A percentile compares a stretch with the other conserved stretches of the same genome.
phyloP scores from a whole-genome alignment of 768 basidiomycete species.

The Collybia sp. region DNA sequence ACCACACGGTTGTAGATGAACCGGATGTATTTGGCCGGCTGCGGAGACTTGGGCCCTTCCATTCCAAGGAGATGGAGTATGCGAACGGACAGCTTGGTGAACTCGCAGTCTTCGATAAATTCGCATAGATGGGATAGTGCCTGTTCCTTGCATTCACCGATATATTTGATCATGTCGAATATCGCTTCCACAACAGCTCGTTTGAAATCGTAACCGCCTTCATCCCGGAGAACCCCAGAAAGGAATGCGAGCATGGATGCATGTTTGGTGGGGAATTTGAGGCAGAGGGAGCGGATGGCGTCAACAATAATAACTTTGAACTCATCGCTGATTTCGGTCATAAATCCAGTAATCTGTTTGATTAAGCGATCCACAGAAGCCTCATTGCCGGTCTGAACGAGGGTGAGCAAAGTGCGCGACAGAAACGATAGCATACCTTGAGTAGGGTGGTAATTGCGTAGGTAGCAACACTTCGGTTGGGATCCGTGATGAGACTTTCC shows the following conservation, averaged over 20 bases:
- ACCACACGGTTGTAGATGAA: conserved; percentile 99
- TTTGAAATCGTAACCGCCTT: conserved; percentile 99
- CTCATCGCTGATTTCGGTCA: conserved; percentile 99
- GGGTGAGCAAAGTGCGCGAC: conserved; percentile 1
- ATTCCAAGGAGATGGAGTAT: conserved; percentile 93
- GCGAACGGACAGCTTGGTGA: conserved; percentile 96
- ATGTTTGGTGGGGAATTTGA: conserved; percentile 98
- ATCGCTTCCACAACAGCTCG: conserved; percentile 98
- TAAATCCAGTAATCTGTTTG: conserved; percentile 98
- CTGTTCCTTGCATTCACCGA: conserved; percentile 92
- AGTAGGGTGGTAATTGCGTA: conserved; percentile 98
- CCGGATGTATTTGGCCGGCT: conserved; percentile 97
- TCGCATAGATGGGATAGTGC: conserved; percentile 98
- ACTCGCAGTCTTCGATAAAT: conserved; percentile 99
- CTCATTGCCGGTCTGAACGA: conserved; percentile 88
- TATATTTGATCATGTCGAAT: conserved; percentile 99
- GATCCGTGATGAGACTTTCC: conserved; percentile 93
- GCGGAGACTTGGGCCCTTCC: conserved; percentile 94
- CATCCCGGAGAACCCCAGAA: conserved; percentile 93
- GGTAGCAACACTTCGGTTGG: conserved; percentile 94
- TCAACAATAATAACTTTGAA: conserved; percentile 99
- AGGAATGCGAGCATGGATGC: conserved; percentile 96
- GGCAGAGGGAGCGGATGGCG: conserved; percentile 94
- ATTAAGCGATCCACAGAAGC: conserved; percentile 98
- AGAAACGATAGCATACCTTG: conserved; percentile 51